Evolutionary conservation across 1,284 basidiomycete genomes (phyloP).

Genomic region (Rhodotorula sp.): DNA sequence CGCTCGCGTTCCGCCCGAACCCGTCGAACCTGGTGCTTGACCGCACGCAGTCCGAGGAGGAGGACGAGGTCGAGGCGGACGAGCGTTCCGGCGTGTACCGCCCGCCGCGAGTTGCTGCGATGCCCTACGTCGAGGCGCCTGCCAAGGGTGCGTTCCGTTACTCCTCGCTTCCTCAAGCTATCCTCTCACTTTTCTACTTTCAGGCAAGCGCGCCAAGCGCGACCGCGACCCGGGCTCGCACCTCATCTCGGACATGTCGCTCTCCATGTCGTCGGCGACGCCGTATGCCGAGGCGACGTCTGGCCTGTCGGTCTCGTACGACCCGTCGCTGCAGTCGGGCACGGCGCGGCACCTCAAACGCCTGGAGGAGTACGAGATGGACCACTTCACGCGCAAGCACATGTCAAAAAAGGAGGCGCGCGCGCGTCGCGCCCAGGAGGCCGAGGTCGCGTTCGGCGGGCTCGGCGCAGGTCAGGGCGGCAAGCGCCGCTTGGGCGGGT

Average conservation of each 20-base stretch:
- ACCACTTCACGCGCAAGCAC: conserved; percentile 88
- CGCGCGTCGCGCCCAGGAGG: conserved; percentile 80
- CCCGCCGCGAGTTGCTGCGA: conserved; percentile 87
- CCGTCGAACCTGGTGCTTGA: conserved; percentile 54
- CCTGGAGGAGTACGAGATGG: conserved; percentile 91
- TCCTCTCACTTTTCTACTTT: background rate
- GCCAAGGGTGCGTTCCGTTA: conserved; percentile 49
- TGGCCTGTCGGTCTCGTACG: conserved; percentile 60
- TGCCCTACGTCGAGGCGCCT: conserved; percentile 77
- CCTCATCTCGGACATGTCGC: conserved; percentile 47
- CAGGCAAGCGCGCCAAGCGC: conserved; percentile 54
- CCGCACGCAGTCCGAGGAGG: conserved; percentile 46
- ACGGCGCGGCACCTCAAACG: conserved; percentile 76
- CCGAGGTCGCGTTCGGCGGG: conserved; percentile 82
- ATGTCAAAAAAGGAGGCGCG: conserved; percentile 87
- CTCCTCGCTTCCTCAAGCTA: background rate
- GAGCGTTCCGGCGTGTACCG: conserved; percentile 70
- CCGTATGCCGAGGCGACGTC: conserved; percentile 73
- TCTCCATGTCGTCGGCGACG: conserved; percentile 61
- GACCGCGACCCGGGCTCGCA: conserved; percentile 37
- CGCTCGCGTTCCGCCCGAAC: conserved; percentile 87
- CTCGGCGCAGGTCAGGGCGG: conserved; percentile 44
- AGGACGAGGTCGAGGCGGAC: conserved; percentile 48
- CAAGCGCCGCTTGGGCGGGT: conserved; percentile 52
- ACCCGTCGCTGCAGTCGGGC: conserved; percentile 55